Conservation (phyloP, 108 stramenopile genomes). For the Pseudonitzschia multistriata region DNA sequence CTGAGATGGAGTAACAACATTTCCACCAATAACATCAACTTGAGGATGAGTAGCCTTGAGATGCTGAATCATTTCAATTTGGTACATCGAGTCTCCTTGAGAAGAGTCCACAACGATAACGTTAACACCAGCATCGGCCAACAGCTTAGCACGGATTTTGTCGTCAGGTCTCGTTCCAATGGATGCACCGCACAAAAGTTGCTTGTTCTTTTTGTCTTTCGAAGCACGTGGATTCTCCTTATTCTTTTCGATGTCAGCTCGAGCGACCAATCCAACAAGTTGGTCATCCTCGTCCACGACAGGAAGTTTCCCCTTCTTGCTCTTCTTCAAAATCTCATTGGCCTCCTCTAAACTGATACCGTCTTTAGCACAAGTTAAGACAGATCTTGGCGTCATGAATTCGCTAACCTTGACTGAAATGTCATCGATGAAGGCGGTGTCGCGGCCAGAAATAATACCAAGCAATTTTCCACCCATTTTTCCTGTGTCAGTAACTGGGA, state of each 20-base stretch:
- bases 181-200: conserved; percentile 95
- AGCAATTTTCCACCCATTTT: conserved; percentile 94
- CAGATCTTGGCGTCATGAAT: conserved; percentile 91
- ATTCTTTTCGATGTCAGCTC: conserved; percentile 98
- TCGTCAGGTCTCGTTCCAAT: conserved; percentile 99
- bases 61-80: conserved; percentile 94
- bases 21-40: conserved; percentile 98
- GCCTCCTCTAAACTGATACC: conserved; percentile 91
- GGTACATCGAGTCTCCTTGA: conserved; percentile 98
- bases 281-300: conserved; percentile 95
- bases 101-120: conserved; percentile 99
- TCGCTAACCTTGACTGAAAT: conserved; percentile 66
- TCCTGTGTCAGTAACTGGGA: conserved; percentile 98
- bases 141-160: conserved; percentile 77
- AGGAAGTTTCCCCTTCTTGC: conserved; percentile 99
- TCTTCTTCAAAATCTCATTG: conserved; percentile 92
- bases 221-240: conserved; percentile 96
- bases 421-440: conserved; percentile 96
- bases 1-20: conserved; percentile 97
- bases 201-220: conserved; percentile 91
- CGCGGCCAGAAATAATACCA: conserved; percentile 97
- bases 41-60: conserved; percentile 86
- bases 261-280: conserved; percentile 95
- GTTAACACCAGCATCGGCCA: conserved; percentile 98
- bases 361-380: conserved; percentile 88